Evolutionary conservation across 1,139 yeast genomes (phyloP).

Genomic region (Candida neerlandica): DNA sequence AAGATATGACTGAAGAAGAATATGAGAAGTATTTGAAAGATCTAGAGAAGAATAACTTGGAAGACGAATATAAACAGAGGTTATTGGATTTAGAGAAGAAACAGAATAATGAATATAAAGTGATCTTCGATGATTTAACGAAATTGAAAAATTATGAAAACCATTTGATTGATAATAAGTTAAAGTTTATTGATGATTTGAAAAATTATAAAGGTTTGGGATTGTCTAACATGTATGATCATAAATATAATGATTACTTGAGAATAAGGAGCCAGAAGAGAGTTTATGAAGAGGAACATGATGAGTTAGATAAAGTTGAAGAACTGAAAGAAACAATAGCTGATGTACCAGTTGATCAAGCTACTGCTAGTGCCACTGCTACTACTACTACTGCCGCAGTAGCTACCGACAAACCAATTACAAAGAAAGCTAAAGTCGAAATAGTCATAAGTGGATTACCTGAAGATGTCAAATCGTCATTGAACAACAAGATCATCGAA

Average conservation of each 20-base stretch:
- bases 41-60: constrained; percentile 19
- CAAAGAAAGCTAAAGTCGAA: constrained; percentile 8
- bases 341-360: constrained; percentile 5
- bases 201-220: constrained; percentile 18
- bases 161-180: constrained; percentile 39
- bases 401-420: not conserved
- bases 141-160: constrained; percentile 32
- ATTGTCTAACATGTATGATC: constrained; percentile 26
- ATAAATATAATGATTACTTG: constrained; percentile 42
- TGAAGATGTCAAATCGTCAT: constrained; percentile 18
- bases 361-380: not conserved
- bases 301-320: constrained; percentile 30
- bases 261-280: constrained; percentile 34
- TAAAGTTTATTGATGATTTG: constrained; percentile 36
- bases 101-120: constrained; percentile 23
- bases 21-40: constrained; percentile 28
- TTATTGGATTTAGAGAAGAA: constrained; percentile 18
- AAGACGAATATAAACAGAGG: constrained; percentile 23
- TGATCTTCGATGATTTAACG: constrained; percentile 22
- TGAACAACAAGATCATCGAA: constrained; percentile 38
- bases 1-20: constrained; percentile 37
- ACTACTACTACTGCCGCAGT: too few relatives aligned
- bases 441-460: constrained; percentile 17
- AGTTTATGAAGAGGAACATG: constrained; percentile 37
- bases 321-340: constrained; percentile 18